Evolutionary conservation across 768 basidiomycete species (phyloP).

Genomic region (Pleurotus platypus): DNA sequence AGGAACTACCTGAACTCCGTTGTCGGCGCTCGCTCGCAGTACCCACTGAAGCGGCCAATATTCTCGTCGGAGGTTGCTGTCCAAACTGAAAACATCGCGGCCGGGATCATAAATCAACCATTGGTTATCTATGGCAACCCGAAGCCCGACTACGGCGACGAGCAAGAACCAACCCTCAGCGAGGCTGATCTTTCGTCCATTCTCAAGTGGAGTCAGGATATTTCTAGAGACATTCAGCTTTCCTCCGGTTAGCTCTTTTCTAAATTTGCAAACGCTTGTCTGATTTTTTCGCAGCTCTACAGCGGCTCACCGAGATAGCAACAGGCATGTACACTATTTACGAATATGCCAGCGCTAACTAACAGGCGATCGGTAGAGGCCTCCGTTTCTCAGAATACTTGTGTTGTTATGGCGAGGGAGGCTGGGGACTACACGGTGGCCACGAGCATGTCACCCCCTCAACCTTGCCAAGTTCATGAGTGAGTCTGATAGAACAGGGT

Average conservation of each 20-base stretch:
- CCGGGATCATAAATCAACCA: slow-evolving; percentile 21
- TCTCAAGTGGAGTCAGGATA: slow-evolving; percentile 71
- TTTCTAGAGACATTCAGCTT: slow-evolving; percentile 70
- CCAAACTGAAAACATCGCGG: slow-evolving; percentile 48
- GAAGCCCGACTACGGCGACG: slow-evolving; percentile 37
- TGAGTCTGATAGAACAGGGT: slow-evolving; percentile 25
- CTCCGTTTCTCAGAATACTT: slow-evolving; percentile 64
- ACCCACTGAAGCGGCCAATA: slow-evolving; percentile 48
- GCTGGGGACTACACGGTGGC: slow-evolving; percentile 70
- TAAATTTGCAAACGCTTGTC: neutral
- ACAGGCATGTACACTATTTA: slow-evolving; percentile 37
- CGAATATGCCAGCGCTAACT: no score
- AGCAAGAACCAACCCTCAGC: slow-evolving; percentile 54
- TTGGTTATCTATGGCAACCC: slow-evolving; percentile 23
- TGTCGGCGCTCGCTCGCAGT: slow-evolving; percentile 40
- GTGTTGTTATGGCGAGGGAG: slow-evolving; percentile 65
- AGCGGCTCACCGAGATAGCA: slow-evolving; percentile 68
- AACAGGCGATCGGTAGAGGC: slow-evolving; percentile 35
- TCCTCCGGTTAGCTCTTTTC: slow-evolving; percentile 43
- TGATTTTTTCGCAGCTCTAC: slow-evolving; percentile 40
- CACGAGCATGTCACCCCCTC: slow-evolving; percentile 59
- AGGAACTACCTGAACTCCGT: slow-evolving; percentile 50
- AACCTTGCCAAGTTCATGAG: slow-evolving; percentile 67
- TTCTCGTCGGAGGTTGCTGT: slow-evolving; percentile 61
- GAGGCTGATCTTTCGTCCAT: slow-evolving; percentile 66